A percentile compares a stretch with the other conserved stretches of the same genome.
Conservation (phyloP, 2,329 filamentous ascomycete genomes). For the Clonostachys solani region DNA sequence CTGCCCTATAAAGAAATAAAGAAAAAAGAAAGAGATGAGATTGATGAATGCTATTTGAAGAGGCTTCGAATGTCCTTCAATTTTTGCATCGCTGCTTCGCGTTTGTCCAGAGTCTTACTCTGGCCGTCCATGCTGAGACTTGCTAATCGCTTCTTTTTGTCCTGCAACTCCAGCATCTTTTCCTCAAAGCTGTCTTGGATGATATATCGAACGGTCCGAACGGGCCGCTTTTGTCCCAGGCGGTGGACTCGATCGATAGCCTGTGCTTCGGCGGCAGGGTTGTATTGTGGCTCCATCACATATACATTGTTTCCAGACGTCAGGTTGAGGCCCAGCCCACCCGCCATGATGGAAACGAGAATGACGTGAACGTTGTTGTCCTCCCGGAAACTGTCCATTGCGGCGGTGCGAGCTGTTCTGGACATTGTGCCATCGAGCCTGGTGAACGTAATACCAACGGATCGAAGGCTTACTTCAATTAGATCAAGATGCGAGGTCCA, state of each 20-base stretch:
- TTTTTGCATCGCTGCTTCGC: slow-evolving; percentile 55
- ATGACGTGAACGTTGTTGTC: slow-evolving; percentile 72
- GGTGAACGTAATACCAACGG: slow-evolving; percentile 61
- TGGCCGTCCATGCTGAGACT: slow-evolving; percentile 76
- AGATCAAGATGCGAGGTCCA: slow-evolving; percentile 95
- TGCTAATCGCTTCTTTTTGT: slow-evolving; percentile 89
- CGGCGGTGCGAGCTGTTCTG: slow-evolving; percentile 66
- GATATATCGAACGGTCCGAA: slow-evolving; percentile 83
- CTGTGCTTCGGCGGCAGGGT: slow-evolving; percentile 91
- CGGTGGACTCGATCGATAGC: slow-evolving; percentile 91
- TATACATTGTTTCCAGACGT: slow-evolving; percentile 84
- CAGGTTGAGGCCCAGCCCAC: slow-evolving; percentile 86
- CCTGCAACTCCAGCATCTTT: slow-evolving; percentile 84
- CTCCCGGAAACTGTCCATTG: slow-evolving; percentile 74
- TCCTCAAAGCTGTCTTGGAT: slow-evolving; percentile 92
- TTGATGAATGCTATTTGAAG: slow-evolving; percentile 39
- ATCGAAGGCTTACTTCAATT: slow-evolving; percentile 75
- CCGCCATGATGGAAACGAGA: slow-evolving; percentile 87
- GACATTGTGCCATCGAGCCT: slow-evolving; percentile 92
- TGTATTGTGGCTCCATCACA: slow-evolving; percentile 98
- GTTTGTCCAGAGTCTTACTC: slow-evolving; percentile 47
- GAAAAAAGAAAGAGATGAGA: slow-evolving; percentile 3
- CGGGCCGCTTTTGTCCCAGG: slow-evolving; percentile 82
- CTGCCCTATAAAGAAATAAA: too few species aligned
- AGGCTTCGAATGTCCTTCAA: slow-evolving; percentile 54